Conservation (phyloP, 441 rosid genomes). For the Brassica balearica region DNA sequence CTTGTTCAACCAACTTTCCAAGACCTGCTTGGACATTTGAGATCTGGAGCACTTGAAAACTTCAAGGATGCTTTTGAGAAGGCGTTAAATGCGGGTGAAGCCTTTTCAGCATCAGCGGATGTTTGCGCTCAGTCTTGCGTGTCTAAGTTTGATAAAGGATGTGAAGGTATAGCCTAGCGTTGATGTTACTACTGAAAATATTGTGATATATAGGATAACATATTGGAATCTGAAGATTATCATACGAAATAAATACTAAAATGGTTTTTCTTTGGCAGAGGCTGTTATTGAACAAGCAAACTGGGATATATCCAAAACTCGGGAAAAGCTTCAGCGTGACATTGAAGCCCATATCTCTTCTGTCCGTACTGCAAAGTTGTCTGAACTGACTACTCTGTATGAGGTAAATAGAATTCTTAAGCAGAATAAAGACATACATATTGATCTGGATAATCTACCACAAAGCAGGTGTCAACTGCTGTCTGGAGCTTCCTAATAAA, state of each 20-base stretch:
- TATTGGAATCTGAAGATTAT: slow-evolving; percentile 28
- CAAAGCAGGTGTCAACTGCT: slow-evolving; percentile 24
- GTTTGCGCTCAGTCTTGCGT: slow-evolving; percentile 57
- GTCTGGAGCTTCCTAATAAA: slow-evolving; percentile 22
- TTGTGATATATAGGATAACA: slow-evolving; percentile 18
- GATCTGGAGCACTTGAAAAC: slow-evolving; percentile 68
- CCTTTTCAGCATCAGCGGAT: slow-evolving; percentile 67
- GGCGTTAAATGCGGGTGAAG: slow-evolving; percentile 74
- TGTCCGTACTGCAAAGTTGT: slow-evolving; percentile 79
- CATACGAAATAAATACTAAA: neutral
- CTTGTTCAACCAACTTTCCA: slow-evolving; percentile 90
- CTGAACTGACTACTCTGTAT: slow-evolving; percentile 69
- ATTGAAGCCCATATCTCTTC: slow-evolving; percentile 81
- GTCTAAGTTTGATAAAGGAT: slow-evolving; percentile 68
- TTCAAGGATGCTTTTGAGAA: slow-evolving; percentile 77
- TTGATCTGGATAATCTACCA: slow-evolving; percentile 22
- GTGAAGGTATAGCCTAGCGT: slow-evolving; percentile 59
- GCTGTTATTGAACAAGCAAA: slow-evolving; percentile 82
- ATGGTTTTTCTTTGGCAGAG: slow-evolving; percentile 57
- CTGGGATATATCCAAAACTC: slow-evolving; percentile 79
- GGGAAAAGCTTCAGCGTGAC: slow-evolving; percentile 80
- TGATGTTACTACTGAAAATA: slow-evolving; percentile 11
- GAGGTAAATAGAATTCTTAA: slow-evolving; percentile 56
- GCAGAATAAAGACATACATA: slow-evolving; percentile 20
- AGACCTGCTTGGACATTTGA: slow-evolving; percentile 74